These are phyloP conservation scores for Phascolomyces articulosus DNA, from an alignment of 371 early-diverging fungal species.

Conservation along the genomic window DNA sequence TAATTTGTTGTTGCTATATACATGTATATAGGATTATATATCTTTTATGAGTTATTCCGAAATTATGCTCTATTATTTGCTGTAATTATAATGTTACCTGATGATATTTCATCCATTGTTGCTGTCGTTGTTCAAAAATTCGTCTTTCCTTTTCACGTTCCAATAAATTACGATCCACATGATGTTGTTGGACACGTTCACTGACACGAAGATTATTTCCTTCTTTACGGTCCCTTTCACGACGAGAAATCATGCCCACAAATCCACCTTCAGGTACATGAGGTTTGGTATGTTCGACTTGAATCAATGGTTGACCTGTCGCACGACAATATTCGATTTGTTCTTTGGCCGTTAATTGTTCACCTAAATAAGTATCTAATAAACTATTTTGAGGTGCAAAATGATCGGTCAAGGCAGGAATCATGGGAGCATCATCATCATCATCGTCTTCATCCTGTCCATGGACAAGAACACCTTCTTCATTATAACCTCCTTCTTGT, in stretches of 20 bases:
- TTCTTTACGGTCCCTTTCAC: constrained; percentile 46
- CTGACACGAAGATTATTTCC: constrained; percentile 35
- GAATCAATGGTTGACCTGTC: constrained; percentile 53
- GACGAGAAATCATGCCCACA: constrained; percentile 51
- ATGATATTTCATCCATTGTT: constrained; percentile 49
- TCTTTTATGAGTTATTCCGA: no score
- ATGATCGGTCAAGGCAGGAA: constrained; percentile 46
- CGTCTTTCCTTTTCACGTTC: constrained; percentile 53
- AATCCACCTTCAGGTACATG: constrained; percentile 44
- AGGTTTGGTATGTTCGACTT: constrained; percentile 39
- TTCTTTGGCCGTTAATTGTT: constrained; percentile 51
- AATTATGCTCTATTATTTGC: neutral
- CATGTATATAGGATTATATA: no score
- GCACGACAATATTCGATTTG: constrained; percentile 52
- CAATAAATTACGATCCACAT: constrained; percentile 33
- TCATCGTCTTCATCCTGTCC: constrained; percentile 12
- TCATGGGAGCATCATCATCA: constrained; percentile 39
- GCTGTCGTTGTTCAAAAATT: constrained; percentile 52
- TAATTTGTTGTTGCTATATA: constrained; percentile 30
- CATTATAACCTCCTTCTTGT: constrained; percentile 23
- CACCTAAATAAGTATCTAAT: constrained; percentile 43
- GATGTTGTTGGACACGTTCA: constrained; percentile 42
- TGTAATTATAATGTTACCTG: constrained; percentile 27
- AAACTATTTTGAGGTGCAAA: constrained; percentile 53
- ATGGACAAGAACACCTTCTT: constrained; percentile 16